Conservation (phyloP, 768 basidiomycete species). For the Leccinum aurantiacum region DNA sequence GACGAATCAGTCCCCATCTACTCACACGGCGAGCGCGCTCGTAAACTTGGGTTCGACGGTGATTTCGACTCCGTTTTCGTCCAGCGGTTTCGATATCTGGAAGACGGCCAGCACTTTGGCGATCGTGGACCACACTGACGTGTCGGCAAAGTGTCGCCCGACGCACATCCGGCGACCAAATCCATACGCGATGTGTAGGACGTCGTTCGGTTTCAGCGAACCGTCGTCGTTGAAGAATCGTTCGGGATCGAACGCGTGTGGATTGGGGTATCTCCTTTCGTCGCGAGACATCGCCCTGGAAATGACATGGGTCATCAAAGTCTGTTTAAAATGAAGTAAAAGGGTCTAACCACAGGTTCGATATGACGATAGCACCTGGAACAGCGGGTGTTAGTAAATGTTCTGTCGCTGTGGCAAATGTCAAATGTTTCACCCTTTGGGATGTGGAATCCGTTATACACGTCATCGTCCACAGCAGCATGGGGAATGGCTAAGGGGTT, state of each 20-base stretch:
- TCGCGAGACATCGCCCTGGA: slow-evolving; percentile 18
- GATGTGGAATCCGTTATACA: slow-evolving; percentile 48
- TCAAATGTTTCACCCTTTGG: slow-evolving; percentile 33
- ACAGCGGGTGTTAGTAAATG: not conserved
- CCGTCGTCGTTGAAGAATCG: slow-evolving; percentile 36
- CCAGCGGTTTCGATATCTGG: slow-evolving; percentile 5
- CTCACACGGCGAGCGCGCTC: slow-evolving; percentile 15
- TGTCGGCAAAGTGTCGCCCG: slow-evolving; percentile 24
- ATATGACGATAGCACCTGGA: slow-evolving; percentile 8
- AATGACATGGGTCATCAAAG: not conserved
- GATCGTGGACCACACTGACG: slow-evolving; percentile 18
- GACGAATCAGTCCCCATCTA: not conserved
- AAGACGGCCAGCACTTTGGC: slow-evolving; percentile 13
- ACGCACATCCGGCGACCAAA: slow-evolving; percentile 30
- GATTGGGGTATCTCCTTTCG: slow-evolving; percentile 33
- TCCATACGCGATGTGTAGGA: slow-evolving; percentile 16
- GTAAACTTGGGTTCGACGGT: slow-evolving; percentile 14
- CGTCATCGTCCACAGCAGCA: slow-evolving; percentile 36
- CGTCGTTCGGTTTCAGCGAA: slow-evolving; percentile 15
- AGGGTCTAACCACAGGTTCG: slow-evolving; percentile 10
- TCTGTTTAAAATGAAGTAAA: fast-evolving
- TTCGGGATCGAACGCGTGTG: slow-evolving; percentile 39
- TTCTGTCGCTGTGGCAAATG: not conserved
- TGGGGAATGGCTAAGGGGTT: slow-evolving; percentile 25
- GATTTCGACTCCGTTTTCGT: slow-evolving; percentile 13